Base-by-base conservation (phyloP, 352 stramenopile genomes). In the Pythium dissimile region DNA sequence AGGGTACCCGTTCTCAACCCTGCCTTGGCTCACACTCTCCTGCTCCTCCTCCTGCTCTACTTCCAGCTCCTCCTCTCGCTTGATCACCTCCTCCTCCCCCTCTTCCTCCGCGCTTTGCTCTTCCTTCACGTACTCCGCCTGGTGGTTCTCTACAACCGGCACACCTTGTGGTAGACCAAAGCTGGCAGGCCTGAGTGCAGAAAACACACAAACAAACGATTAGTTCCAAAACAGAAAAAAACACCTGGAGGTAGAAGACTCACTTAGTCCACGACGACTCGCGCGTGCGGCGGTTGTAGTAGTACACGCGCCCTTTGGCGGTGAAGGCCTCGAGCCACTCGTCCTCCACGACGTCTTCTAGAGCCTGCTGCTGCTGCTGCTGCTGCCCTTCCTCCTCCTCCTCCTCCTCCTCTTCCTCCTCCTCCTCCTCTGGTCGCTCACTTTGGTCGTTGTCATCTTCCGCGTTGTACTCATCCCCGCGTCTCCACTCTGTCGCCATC, bases 191-290 rank as follows among this genome's bases (percentile, higher is more conserved):
- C n/a, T n/a, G n/a, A n/a, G n/a, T n/a, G n/a, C n/a, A n/a, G n/a
- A n/a, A n/a, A n/a, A n/a, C n/a, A n/a, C n/a, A n/a, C n/a, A n/a
- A n/a, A n/a, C n/a, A n/a, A n/a, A n/a, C n/a, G n/a, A n/a, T n/a
- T n/a, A n/a, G n/a, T n/a, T n/a, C n/a, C n/a, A n/a, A n/a, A n/a
- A n/a, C n/a, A n/a, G n/a, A n/a, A n/a, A n/a, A n/a, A n/a, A n/a
- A n/a, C n/a, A n/a, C n/a, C n/a, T n/a, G n/a, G n/a, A n/a, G n/a
- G n/a, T n/a, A 12, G 34, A 20, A 43, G 15, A 61, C 62, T 39
- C 54, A 94, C 84, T 73, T 89, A 39, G 77, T 92, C 85, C 85
- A 94, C 9, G 83, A 92, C 9, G 85, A 92, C 63, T 94, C 85
- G 41, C 85, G 76, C 2, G 85, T 92, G 35, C 80, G 76, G 20